phyloP scores from a whole-genome alignment of 2,329 filamentous ascomycete species.

The Fusarium beomiforme region DNA sequence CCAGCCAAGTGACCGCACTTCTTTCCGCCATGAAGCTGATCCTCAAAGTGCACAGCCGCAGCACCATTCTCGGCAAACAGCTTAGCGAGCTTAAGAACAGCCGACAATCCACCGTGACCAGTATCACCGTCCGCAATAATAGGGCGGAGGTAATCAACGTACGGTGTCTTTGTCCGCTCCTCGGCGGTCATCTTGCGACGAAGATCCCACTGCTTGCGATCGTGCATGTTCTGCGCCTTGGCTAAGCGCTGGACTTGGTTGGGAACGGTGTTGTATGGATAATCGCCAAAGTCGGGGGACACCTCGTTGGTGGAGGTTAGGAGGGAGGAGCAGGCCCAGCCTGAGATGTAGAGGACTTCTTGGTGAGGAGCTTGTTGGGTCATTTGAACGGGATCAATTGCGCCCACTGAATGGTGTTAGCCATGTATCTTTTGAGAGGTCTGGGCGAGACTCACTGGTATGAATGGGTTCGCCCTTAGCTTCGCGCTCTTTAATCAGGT shows the following conservation, averaged over 20 bases:
- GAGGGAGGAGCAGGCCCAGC: slow-evolving; percentile 96
- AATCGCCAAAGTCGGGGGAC: slow-evolving; percentile 96
- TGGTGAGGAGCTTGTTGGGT: slow-evolving; percentile 97
- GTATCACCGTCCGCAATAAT: slow-evolving; percentile 98
- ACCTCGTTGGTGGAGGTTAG: slow-evolving; percentile 97
- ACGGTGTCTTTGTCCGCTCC: slow-evolving; percentile 79
- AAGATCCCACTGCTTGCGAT: slow-evolving; percentile 92
- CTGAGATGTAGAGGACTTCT: slow-evolving; percentile 94
- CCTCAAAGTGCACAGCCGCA: slow-evolving; percentile 96
- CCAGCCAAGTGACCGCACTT: slow-evolving; percentile 97
- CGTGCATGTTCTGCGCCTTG: slow-evolving; percentile 97
- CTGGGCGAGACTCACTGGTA: slow-evolving; percentile 72
- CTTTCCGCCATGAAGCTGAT: slow-evolving; percentile 97
- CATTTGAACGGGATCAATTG: slow-evolving; percentile 99
- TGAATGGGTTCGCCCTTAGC: slow-evolving; percentile 88
- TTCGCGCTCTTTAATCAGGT: slow-evolving; percentile 81
- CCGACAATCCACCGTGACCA: slow-evolving; percentile 90
- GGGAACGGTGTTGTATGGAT: slow-evolving; percentile 98
- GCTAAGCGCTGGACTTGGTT: slow-evolving; percentile 97
- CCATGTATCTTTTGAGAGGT: not conserved
- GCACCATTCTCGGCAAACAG: slow-evolving; percentile 97
- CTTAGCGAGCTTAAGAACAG: slow-evolving; percentile 95
- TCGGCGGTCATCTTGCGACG: slow-evolving; percentile 80
- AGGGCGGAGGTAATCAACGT: slow-evolving; percentile 90
- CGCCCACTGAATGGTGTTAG: slow-evolving; percentile 74